These are phyloP conservation scores for Prunus campanulata DNA, from an alignment of 306 rosid species.

Conservation along the genomic window DNA sequence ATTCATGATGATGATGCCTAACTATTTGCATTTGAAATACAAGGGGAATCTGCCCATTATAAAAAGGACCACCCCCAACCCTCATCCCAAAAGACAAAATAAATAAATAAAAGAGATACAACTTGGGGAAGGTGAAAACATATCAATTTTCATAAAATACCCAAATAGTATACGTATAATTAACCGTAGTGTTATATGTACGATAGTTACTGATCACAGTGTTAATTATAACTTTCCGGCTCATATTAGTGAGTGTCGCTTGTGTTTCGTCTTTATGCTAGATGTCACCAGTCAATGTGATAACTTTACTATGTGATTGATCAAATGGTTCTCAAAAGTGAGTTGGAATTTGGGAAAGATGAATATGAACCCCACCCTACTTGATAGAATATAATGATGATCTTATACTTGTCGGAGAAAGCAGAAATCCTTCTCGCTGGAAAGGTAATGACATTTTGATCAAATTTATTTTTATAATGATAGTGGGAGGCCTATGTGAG, in stretches of 20 bases:
- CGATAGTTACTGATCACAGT: background rate
- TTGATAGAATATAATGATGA: background rate
- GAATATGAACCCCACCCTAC: background rate
- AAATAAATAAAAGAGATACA: background rate
- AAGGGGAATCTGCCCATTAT: slow-evolving; percentile 3
- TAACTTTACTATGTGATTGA: no score
- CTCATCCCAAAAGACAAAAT: background rate
- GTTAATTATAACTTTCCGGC: background rate
- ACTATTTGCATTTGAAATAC: background rate
- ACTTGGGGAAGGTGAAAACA: background rate
- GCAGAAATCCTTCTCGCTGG: slow-evolving; percentile 15
- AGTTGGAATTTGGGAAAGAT: background rate
- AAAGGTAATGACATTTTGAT: background rate
- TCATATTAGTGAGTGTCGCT: background rate
- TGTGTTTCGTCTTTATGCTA: no score
- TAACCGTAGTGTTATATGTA: background rate
- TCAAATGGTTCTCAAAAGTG: background rate
- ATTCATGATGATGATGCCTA: background rate
- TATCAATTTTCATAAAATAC: no score
- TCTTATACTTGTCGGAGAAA: slow-evolving; percentile 11
- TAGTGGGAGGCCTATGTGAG: background rate
- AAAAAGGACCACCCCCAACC: background rate
- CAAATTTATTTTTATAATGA: background rate
- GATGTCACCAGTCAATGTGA: background rate
- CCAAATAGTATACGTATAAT: no score